A percentile compares a stretch with the other conserved stretches of the same genome.
These are phyloP conservation scores for Barnettozyma populi DNA, from an alignment of 805 yeast genomes.

Conservation along the genomic window DNA sequence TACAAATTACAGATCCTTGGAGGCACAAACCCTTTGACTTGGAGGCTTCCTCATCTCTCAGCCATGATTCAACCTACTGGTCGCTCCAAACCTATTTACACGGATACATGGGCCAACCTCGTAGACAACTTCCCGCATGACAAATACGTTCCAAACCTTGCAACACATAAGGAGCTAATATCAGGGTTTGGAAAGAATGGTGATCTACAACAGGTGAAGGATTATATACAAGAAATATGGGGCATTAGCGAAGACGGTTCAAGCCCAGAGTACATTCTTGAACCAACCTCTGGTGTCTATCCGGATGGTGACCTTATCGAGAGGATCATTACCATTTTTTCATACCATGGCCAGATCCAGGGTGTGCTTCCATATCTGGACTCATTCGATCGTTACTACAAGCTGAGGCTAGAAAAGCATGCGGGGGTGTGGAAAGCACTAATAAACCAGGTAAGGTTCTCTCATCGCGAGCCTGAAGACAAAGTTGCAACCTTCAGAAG, in stretches of 20 bases:
- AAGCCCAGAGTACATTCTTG: slow-evolving; percentile 5
- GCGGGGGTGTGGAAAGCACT: slow-evolving; percentile 16
- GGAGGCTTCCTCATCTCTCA: slow-evolving; percentile 8
- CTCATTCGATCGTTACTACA: slow-evolving; percentile 14
- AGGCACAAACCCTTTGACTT: slow-evolving; percentile 14
- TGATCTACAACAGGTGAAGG: slow-evolving; percentile 15
- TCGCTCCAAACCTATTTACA: not conserved
- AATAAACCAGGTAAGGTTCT: slow-evolving; percentile 8
- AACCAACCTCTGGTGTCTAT: slow-evolving; percentile 13
- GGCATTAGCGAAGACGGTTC: slow-evolving; percentile 13
- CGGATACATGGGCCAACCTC: slow-evolving; percentile 2
- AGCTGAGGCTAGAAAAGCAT: slow-evolving; percentile 3
- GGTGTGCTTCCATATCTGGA: slow-evolving; percentile 13
- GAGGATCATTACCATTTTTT: slow-evolving; percentile 15
- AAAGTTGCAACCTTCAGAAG: slow-evolving; percentile 7
- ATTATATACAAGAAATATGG: slow-evolving; percentile 19
- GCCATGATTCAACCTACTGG: not conserved
- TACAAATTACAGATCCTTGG: slow-evolving; percentile 15
- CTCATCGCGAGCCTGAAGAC: slow-evolving; percentile 1
- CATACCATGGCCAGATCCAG: slow-evolving; percentile 9
- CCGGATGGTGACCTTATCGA: slow-evolving; percentile 18
- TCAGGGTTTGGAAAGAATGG: slow-evolving; percentile 19
- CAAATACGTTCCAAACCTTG: slow-evolving; percentile 12
- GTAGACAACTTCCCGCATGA: slow-evolving; percentile 1
- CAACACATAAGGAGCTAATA: slow-evolving; percentile 19